Conservation (phyloP, 176 grass and related monocot species). For the Oryza officinalis region DNA sequence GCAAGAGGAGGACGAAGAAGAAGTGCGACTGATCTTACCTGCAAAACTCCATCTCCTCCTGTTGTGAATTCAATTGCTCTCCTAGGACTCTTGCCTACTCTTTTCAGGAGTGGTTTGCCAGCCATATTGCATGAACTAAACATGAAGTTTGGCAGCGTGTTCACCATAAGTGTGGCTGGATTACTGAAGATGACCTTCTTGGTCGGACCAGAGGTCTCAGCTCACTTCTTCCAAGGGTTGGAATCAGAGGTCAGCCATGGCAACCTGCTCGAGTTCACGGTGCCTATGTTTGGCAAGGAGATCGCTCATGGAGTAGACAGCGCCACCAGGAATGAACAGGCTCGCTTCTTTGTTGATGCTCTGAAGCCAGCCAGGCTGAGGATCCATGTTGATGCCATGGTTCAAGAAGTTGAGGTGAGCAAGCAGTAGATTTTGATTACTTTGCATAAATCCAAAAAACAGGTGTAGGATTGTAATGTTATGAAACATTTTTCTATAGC, state of each 20-base stretch:
- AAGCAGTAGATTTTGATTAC: no score
- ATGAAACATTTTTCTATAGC: no score
- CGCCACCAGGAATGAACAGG: slow-evolving; percentile 35
- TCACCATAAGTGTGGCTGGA: slow-evolving; percentile 35
- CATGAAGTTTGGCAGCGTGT: slow-evolving; percentile 40
- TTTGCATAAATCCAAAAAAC: no score
- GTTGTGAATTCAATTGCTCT: slow-evolving; percentile 10
- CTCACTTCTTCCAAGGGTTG: slow-evolving; percentile 16
- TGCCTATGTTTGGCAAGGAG: slow-evolving; percentile 40
- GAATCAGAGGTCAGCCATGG: slow-evolving; percentile 7
- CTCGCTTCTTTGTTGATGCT: slow-evolving; percentile 39
- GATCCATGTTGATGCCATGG: slow-evolving; percentile 40
- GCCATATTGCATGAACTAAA: slow-evolving; percentile 5
- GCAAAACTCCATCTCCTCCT: not conserved
- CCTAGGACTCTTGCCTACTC: slow-evolving; percentile 1
- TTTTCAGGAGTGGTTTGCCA: slow-evolving; percentile 37
- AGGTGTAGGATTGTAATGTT: no score
- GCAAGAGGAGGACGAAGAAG: not conserved
- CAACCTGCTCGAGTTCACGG: not conserved
- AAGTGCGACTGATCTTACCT: not conserved
- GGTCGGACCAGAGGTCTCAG: slow-evolving; percentile 40
- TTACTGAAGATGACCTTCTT: slow-evolving; percentile 41
- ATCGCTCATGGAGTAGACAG: slow-evolving; percentile 39
- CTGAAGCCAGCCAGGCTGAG: slow-evolving; percentile 37
- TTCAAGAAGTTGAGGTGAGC: slow-evolving; percentile 46